Evolutionary conservation across 805 yeast species (phyloP).

Genomic region (Candida takata): DNA sequence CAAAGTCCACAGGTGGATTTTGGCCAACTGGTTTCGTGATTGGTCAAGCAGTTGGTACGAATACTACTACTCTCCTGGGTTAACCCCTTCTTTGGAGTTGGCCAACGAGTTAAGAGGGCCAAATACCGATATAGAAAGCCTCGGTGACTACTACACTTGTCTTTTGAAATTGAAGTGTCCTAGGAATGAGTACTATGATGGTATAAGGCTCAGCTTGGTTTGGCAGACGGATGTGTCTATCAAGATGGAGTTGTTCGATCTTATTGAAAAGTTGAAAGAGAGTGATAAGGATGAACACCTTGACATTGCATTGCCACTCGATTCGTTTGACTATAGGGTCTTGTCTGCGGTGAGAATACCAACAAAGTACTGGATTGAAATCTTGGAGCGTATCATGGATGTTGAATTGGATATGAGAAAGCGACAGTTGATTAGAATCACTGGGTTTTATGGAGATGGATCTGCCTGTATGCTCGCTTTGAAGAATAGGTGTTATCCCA

Average conservation of each 20-base stretch:
- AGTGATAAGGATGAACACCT: neutral
- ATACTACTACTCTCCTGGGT: slow-evolving; percentile 2
- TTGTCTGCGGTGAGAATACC: neutral
- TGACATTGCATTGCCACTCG: neutral
- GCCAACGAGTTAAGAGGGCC: neutral
- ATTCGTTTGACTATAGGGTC: neutral
- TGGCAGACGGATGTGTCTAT: neutral
- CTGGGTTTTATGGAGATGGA: too few species aligned
- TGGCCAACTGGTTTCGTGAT: slow-evolving; percentile 1
- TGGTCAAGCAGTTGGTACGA: neutral
- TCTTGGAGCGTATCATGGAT: neutral
- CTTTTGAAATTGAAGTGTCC: neutral
- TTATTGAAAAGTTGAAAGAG: neutral
- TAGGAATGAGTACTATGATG: slow-evolving; percentile 1
- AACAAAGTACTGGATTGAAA: neutral
- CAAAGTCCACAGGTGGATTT: neutral
- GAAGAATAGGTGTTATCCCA: neutral
- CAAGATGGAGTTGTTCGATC: neutral
- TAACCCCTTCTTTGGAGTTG: neutral
- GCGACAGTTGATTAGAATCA: neutral
- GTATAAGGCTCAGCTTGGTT: neutral
- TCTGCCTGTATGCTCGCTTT: neutral
- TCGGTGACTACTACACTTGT: neutral
- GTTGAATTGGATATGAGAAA: neutral
- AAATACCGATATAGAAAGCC: too few species aligned